phyloP scores from a whole-genome alignment of 2,329 filamentous ascomycete genomes.

The Zasmidium angulare region DNA sequence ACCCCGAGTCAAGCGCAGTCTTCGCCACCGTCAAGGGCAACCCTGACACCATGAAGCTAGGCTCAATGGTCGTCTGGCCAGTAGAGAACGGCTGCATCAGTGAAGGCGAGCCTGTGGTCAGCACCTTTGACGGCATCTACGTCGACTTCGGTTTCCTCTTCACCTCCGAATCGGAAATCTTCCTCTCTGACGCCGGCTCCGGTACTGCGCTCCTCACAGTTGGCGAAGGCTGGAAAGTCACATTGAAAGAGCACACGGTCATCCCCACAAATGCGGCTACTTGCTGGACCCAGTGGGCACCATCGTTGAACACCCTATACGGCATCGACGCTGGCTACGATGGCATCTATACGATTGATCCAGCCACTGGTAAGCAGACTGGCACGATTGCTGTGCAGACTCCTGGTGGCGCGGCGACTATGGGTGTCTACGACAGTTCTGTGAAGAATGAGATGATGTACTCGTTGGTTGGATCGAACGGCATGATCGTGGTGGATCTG shows the following conservation, averaged over 20 bases:
- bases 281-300: constrained; percentile 19
- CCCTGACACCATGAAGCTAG: constrained; percentile 8
- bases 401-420: not conserved
- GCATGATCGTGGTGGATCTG: constrained; percentile 18
- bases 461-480: constrained; percentile 10
- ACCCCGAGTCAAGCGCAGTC: constrained; percentile 18
- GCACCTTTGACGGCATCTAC: constrained; percentile 6
- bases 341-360: constrained; percentile 8
- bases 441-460: constrained; percentile 17
- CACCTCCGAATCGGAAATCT: constrained; percentile 7
- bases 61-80: constrained; percentile 13
- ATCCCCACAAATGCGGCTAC: constrained; percentile 12
- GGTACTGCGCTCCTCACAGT: constrained; percentile 17
- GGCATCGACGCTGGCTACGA: constrained; percentile 15
- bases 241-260: constrained; percentile 6
- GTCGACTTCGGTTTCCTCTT: constrained; percentile 17
- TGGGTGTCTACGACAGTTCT: constrained; percentile 17
- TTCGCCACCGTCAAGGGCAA: constrained; percentile 19
- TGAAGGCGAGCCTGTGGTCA: constrained; percentile 5
- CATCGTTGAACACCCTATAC: constrained; percentile 10
- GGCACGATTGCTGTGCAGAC: constrained; percentile 5
- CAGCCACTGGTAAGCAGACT: constrained; percentile 8
- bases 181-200: constrained; percentile 17
- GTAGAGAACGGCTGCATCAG: constrained; percentile 13
- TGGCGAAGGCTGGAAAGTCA: constrained; percentile 5